A percentile compares a stretch with the other conserved stretches of the same genome.
Evolutionary conservation across 1,284 basidiomycete genomes (phyloP).

Genomic region (Cutaneotrichosporon dermatis): DNA sequence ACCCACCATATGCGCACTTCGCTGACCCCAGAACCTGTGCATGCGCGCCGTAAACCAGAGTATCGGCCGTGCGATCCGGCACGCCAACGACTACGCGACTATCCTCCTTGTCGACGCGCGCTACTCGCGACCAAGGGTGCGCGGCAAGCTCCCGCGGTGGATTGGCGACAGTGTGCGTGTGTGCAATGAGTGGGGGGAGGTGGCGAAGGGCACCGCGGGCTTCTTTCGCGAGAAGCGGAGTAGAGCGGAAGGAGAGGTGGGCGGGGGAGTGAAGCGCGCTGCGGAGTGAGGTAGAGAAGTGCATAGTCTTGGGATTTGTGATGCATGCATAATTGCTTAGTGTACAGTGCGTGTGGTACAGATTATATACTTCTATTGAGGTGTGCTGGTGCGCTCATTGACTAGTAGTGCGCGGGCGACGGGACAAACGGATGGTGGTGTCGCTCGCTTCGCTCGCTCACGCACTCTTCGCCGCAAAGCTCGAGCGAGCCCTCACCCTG

Average conservation of each 20-base stretch:
- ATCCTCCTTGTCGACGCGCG: constrained; percentile 75
- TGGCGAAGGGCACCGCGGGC: constrained; percentile 62
- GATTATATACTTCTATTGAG: neutral
- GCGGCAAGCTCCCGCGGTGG: constrained; percentile 78
- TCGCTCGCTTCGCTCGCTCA: neutral
- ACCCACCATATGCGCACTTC: too few relatives aligned
- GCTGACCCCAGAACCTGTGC: constrained; percentile 84
- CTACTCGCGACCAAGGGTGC: constrained; percentile 64
- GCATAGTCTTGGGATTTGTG: neutral
- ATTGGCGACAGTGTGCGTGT: constrained; percentile 65
- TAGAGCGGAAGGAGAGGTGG: neutral
- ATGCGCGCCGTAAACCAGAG: constrained; percentile 97
- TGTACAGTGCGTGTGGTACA: neutral
- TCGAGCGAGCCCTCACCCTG: constrained; percentile 24
- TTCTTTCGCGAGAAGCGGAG: constrained; percentile 58
- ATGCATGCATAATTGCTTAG: neutral
- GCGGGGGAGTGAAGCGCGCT: neutral
- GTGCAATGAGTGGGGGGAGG: constrained; percentile 67
- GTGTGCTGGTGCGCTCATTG: too few relatives aligned
- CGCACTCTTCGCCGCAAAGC: constrained; percentile 1
- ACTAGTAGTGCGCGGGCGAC: too few relatives aligned
- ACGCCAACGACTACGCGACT: constrained; percentile 78
- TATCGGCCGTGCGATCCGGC: constrained; percentile 88
- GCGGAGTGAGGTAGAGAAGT: neutral
- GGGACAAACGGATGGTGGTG: too few relatives aligned